Conservation (phyloP, 805 yeast genomes). For the Torulaspora quercuum region DNA sequence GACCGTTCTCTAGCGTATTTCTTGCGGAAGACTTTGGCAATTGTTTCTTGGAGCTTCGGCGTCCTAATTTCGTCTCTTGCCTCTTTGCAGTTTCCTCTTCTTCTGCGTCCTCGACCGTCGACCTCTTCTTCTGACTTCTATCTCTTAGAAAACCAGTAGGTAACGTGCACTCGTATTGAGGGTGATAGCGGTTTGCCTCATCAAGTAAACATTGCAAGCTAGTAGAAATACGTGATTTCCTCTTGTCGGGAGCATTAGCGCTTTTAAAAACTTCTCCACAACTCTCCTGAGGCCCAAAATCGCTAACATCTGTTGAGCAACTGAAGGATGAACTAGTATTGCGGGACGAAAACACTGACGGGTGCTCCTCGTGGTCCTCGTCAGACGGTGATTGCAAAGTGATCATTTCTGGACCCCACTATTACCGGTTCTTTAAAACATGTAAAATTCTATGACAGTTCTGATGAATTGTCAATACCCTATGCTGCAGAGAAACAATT, state of each 20-base stretch:
- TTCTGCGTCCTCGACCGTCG: background rate
- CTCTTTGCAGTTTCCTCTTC: constrained; percentile 2
- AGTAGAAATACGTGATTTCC: constrained; percentile 6
- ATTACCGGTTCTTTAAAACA: no score
- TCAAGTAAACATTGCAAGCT: constrained; percentile 23
- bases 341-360: constrained; percentile 6
- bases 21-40: no score
- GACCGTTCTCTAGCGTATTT: no score
- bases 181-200: constrained; percentile 30
- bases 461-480: no score
- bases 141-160: constrained; percentile 28
- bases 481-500: no score
- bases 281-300: background rate
- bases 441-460: no score
- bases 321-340: constrained; percentile 2
- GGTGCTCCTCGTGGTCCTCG: background rate
- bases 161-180: constrained; percentile 26
- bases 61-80: background rate
- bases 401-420: no score
- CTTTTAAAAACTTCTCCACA: background rate
- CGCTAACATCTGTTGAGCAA: constrained; percentile 4
- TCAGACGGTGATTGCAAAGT: background rate
- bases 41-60: constrained; percentile 1
- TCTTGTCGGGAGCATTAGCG: background rate
- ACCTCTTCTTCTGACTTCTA: constrained; percentile 6